Conservation (phyloP, 2,329 filamentous ascomycete genomes). For the Calonectria fujianensis region DNA sequence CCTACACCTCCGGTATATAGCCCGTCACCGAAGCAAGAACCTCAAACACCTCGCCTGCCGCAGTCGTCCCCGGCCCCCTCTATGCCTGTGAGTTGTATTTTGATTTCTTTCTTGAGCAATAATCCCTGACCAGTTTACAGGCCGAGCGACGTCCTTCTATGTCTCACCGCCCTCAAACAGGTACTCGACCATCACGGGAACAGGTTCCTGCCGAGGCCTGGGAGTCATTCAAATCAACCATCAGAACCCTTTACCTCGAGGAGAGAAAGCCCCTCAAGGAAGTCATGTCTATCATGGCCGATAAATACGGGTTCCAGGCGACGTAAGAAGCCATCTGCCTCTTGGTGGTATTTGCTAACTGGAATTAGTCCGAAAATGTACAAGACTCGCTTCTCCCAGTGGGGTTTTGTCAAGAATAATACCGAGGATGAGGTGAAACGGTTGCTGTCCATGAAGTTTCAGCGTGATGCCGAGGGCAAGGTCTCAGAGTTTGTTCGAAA, state of each 20-base stretch:
- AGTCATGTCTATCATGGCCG: constrained; percentile 71
- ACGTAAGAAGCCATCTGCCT: constrained; percentile 62
- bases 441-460: constrained; percentile 71
- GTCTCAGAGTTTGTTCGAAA: constrained; percentile 72
- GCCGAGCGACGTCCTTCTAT: constrained; percentile 55
- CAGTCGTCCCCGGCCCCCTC: constrained; percentile 53
- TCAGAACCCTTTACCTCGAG: constrained; percentile 68
- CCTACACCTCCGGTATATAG: constrained; percentile 49
- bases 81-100: constrained; percentile 52
- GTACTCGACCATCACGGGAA: constrained; percentile 63
- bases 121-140: constrained; percentile 39
- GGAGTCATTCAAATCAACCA: constrained; percentile 68
- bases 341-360: constrained; percentile 42
- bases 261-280: constrained; percentile 71
- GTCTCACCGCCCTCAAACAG: constrained; percentile 57
- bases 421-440: constrained; percentile 72
- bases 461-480: constrained; percentile 72
- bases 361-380: constrained; percentile 70
- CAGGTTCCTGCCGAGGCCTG: constrained; percentile 68
- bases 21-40: constrained; percentile 57
- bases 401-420: constrained; percentile 74
- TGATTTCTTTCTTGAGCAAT: neutral
- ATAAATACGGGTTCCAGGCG: constrained; percentile 68
- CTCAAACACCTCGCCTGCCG: constrained; percentile 55
- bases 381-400: constrained; percentile 73